Evolutionary conservation across 2,329 filamentous ascomycete species (phyloP), one percentile per base, ranked within the genome.

Genomic region (Fusarium heterosporum): DNA sequence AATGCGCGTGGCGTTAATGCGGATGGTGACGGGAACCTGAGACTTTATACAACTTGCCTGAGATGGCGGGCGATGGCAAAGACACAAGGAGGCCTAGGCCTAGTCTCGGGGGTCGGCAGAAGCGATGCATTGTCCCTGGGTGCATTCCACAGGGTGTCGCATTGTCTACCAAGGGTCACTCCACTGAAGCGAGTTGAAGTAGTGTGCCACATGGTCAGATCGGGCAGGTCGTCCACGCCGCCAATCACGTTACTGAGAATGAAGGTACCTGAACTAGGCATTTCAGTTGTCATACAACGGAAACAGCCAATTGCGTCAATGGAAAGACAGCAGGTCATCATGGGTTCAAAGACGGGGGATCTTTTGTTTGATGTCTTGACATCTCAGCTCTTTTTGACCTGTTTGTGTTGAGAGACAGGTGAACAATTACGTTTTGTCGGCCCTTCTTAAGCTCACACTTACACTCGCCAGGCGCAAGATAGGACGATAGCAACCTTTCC

Each of bases 171-270:
- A 34, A 40, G 41, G 40, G 60, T 55, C 61, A 66, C 65, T 61
- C 65, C 55, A 68, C 65, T 42, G 51, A 59, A 55, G 45, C 49
- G 29, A 51, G 47, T 57, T 51, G 43, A 59, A 49, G 42, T 49
- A 67, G 26, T 53, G 64, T 64, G 59, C 64, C 47, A 50, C 47
- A 61, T 55, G 25, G 42, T 52, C 65, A 53, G 41, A 68, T 58
- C 46, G 28, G 65, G 65, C 61, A 69, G 65, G 65, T 51, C 36
- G 29, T 16, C 61, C 42, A 42, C 43, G 41, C 36, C 34, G 17
- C 65, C 60, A 68, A 68, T 66, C 65, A 48, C 38, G 39, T 58
- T 55, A 56, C 39, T 40, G 16, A 51, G 34, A 59, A 68, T 30
- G 39, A 63, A 46, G 42, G 46, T 65, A 46, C 50, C 47, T 68